These are phyloP conservation scores for Bathelium albidoporum DNA, from an alignment of 495 filamentous ascomycete species.

Conservation along the genomic window DNA sequence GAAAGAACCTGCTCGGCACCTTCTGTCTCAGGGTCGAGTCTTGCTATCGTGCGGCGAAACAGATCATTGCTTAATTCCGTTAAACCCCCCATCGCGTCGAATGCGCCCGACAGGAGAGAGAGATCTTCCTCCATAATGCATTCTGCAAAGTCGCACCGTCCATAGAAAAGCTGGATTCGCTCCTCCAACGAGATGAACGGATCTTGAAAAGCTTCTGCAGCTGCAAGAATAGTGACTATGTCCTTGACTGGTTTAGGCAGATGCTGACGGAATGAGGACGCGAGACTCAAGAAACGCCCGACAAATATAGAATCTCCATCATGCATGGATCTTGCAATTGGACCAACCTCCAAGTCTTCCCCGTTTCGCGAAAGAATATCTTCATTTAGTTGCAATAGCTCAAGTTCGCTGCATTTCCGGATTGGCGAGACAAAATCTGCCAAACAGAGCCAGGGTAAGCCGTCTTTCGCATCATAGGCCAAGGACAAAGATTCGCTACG, in stretches of 20 bases:
- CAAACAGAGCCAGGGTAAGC: constrained; percentile 72
- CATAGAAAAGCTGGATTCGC: constrained; percentile 60
- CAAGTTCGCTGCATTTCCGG: constrained; percentile 65
- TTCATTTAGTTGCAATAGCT: constrained; percentile 54
- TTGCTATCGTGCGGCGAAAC: constrained; percentile 41
- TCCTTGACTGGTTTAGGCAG: neutral
- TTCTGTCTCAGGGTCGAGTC: constrained; percentile 28
- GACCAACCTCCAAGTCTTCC: neutral
- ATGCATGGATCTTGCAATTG: neutral
- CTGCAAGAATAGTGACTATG: neutral
- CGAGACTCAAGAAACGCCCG: neutral
- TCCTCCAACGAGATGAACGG: constrained; percentile 26
- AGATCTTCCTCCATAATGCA: constrained; percentile 65
- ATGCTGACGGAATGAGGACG: neutral
- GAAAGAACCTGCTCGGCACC: constrained; percentile 34
- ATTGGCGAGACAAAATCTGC: constrained; percentile 70
- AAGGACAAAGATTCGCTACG: constrained; percentile 69
- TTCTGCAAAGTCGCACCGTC: constrained; percentile 59
- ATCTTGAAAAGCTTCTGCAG: constrained; percentile 9
- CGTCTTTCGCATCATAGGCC: constrained; percentile 55
- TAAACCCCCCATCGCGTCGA: constrained; percentile 48
- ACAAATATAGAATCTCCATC: neutral
- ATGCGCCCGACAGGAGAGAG: constrained; percentile 27
- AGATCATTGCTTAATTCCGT: constrained; percentile 41
- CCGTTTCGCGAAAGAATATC: constrained; percentile 10